These are phyloP conservation scores for Trichosporon inkin DNA, from an alignment of 1,284 basidiomycete species.

Conservation along the genomic window DNA sequence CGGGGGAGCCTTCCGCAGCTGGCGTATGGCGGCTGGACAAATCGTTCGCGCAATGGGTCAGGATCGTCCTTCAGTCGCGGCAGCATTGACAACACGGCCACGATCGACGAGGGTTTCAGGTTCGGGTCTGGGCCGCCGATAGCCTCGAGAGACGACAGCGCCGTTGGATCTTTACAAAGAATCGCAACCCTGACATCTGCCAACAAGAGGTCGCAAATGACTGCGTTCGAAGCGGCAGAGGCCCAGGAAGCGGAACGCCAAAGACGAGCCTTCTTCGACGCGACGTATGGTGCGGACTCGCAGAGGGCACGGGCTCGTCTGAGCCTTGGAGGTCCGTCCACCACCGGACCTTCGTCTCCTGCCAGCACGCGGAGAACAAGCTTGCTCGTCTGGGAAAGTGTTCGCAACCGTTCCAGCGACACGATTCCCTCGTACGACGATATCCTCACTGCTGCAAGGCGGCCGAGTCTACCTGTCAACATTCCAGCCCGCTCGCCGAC, in stretches of 20 bases:
- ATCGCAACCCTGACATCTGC: constrained; percentile 10
- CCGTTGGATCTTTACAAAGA: constrained; percentile 14
- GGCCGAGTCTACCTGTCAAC: constrained; percentile 20
- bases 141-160: neutral
- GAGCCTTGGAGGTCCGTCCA: constrained; percentile 36
- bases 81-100: constrained; percentile 27
- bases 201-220: constrained; percentile 15
- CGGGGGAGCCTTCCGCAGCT: constrained; percentile 45
- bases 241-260: constrained; percentile 49
- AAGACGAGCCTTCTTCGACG: constrained; percentile 43
- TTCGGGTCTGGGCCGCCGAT: constrained; percentile 29
- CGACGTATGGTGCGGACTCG: constrained; percentile 44
- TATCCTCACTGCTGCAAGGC: constrained; percentile 1
- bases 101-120: constrained; percentile 32
- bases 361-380: constrained; percentile 34
- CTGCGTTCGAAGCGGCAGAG: constrained; percentile 42
- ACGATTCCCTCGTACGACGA: constrained; percentile 3
- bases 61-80: constrained; percentile 17
- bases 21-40: constrained; percentile 33
- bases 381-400: constrained; percentile 42
- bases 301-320: constrained; percentile 41
- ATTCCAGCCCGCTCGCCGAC: constrained; percentile 17
- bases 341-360: constrained; percentile 22
- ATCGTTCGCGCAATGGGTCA: constrained; percentile 14
- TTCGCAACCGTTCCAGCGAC: constrained; percentile 20